Evolutionary conservation across 2,329 filamentous ascomycete genomes (phyloP), one percentile per base, ranked within the genome.

Genomic region (Gaeumannomyces tritici): DNA sequence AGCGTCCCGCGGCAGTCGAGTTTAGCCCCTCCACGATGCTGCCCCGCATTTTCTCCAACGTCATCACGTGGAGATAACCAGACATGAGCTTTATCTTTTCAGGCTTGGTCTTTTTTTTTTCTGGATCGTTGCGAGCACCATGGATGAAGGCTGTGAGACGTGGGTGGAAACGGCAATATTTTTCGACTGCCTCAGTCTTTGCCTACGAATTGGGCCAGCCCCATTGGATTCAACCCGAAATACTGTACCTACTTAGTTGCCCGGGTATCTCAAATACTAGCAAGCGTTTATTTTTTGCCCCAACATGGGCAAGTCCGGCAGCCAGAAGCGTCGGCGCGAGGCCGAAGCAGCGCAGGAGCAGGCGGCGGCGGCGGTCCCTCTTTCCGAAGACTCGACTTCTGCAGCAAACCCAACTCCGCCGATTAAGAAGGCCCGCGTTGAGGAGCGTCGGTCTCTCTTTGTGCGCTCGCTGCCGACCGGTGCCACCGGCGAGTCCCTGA

Each of bases 401-500:
- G 61, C 64, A 24, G 55, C 69, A 29, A 71, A 70, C 61, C 73
- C 55, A 3, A 58, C 56, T 12, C 68, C 72, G 56, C 75, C 78
- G 18, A 70, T 75, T 51, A 88, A 88, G 71, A 86, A 84, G 70
- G 75, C 80, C 33, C 78, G 82, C 66, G 79, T 83, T 63, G 84
- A 87, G 64, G 82, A 83, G 63, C 82, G 83, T 66, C 80, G 86
- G 68, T 90, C 93, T 57, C 86, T 99, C 67, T 99, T 99, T 77
- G 88, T 99, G 66, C 90, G 93, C 69, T 93, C 90, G 60, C 83
- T 99, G 59, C 90, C 93, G 26, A 77, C 88, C 27, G 83, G 82
- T 28, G 88, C 89, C 51, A 98, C 93, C 42, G 90, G 85, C 72
- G 92, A 97, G 70, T 83, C 83, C 61, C 81, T 99, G 66, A 90